Base-by-base conservation (phyloP, 345 rosid species). In the Syzygium oleosum region DNA sequence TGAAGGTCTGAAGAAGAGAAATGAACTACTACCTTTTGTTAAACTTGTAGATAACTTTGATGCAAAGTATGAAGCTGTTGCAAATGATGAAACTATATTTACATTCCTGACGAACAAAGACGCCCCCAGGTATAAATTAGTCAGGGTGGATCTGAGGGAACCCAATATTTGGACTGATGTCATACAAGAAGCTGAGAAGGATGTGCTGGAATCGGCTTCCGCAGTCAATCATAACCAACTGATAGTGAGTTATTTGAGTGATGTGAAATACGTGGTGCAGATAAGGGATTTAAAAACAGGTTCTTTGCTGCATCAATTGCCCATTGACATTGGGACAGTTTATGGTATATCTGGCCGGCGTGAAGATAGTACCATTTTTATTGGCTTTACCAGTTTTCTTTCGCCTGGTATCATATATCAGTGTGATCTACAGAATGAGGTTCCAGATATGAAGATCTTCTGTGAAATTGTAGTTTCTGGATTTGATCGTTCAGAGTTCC, bases 111-210 rank as follows among this genome's bases (percentile, higher is more conserved):
- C 99, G 7, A 96, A 96, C 87, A 96, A 95, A 88, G 94, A 92
- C 88, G 99, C 99, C 31, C 97, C 99, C 16, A 96, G 89, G 86
- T 96, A 96, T 90, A 98, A 98, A 88, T 27, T 98, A 89, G 97
- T 94, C 65, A 90, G 95, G 17, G 98, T 95, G 61, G 98, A 98
- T 92, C 87, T 98, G 61, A 91, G 93, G 90, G 93, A 96, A 89
- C 97, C 99, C 38, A 91, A 87, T 90, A 89, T 38, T 9, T 98
- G 99, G 99, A 92, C 84, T n/a, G 99, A 95, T 79, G 89, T 98
- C 78, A 68, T 98, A 63, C 90, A 94, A 65, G 98, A 96, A 89
- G 91, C 94, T 58, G 97, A 94, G 88, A 96, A 92, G 34, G 99
- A 96, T 91, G 99, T 98, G 73, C 92, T 98, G 53, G 92, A 92